phyloP scores from a whole-genome alignment of 2,329 filamentous ascomycete genomes.

The Tolypocladium ovalisporum region DNA sequence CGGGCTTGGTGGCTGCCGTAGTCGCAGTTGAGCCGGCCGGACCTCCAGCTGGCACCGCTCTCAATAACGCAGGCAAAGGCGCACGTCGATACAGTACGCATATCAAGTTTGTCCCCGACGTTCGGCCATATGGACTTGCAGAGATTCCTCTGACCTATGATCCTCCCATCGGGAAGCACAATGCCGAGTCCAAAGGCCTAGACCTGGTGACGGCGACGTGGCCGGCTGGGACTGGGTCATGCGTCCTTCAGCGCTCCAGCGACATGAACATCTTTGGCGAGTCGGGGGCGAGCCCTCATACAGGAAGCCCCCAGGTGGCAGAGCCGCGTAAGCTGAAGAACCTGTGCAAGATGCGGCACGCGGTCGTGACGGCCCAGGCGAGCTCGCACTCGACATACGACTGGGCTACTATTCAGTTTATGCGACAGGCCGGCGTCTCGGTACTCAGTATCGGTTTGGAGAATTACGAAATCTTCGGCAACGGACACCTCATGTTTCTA shows the following conservation, averaged over 20 bases:
- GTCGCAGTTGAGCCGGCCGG: constrained; percentile 42
- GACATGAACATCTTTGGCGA: not conserved
- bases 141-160: constrained; percentile 30
- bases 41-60: constrained; percentile 31
- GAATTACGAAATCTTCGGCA: constrained; percentile 34
- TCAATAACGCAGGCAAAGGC: not conserved
- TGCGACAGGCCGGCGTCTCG: constrained; percentile 38
- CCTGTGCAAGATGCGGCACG: constrained; percentile 33
- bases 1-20: constrained; percentile 34
- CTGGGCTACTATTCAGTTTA: constrained; percentile 39
- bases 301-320: not conserved
- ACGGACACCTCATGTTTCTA: constrained; percentile 44
- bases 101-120: constrained; percentile 13
- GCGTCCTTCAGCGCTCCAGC: constrained; percentile 10
- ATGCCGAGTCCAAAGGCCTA: not conserved
- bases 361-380: constrained; percentile 40
- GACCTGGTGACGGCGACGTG: not conserved
- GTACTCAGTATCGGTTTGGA: constrained; percentile 33
- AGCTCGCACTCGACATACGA: constrained; percentile 45
- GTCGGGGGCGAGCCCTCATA: not conserved
- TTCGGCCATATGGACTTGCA: constrained; percentile 27
- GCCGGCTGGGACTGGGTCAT: not conserved
- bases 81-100: constrained; percentile 9
- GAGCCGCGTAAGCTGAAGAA: constrained; percentile 30
- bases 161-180: constrained; percentile 16